phyloP scores from a whole-genome alignment of 345 rosid species.

The Linum usitatissimum region DNA sequence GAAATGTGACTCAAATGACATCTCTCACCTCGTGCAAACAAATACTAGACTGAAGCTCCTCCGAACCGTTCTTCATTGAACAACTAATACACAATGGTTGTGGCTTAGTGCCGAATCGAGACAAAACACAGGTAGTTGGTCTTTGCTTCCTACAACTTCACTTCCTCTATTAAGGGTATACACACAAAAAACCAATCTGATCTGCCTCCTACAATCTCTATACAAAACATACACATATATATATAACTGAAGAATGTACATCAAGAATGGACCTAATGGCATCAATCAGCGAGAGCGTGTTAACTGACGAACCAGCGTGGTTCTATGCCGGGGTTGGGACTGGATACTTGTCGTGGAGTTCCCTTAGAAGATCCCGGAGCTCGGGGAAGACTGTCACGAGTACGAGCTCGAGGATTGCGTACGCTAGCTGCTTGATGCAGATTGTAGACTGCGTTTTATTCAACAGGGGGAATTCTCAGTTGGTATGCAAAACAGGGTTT shows the following conservation, averaged over 20 bases:
- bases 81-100: too few species aligned
- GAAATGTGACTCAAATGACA: too few species aligned
- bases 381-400: constrained; percentile 79
- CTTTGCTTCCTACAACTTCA: too few species aligned
- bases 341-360: constrained; percentile 40
- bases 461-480: not conserved
- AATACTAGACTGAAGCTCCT: too few species aligned
- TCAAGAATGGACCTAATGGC: constrained; percentile 9
- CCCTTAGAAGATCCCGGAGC: constrained; percentile 57
- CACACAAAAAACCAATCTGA: not conserved
- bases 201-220: not conserved
- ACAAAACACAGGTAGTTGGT: too few species aligned
- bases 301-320: not conserved
- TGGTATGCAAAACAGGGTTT: constrained; percentile 40
- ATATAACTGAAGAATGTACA: constrained; percentile 17
- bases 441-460: constrained; percentile 55
- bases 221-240: not conserved
- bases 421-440: constrained; percentile 88
- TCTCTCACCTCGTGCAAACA: too few species aligned
- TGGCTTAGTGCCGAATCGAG: too few species aligned
- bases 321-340: constrained; percentile 14
- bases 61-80: too few species aligned
- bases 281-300: not conserved
- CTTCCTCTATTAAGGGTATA: not conserved
- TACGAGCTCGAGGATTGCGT: constrained; percentile 55